Evolutionary conservation across 768 basidiomycete species (phyloP), one percentile per base, ranked within the genome.

Genomic region (Pholiota molesta): DNA sequence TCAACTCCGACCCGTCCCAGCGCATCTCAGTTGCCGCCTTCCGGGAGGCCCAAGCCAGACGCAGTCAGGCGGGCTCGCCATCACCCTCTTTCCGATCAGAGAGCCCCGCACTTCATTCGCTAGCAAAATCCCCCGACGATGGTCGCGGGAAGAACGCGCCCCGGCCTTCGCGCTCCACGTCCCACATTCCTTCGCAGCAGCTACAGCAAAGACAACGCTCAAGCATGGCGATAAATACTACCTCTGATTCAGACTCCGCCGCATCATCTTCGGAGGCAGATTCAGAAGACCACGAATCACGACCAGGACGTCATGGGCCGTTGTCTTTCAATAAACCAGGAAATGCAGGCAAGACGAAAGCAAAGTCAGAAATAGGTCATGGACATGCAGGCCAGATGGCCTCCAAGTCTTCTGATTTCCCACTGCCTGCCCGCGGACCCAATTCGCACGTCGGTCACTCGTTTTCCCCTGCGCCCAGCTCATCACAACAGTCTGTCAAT

Each of bases 1-100:
- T 79, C 62, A 81, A 83, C 17, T 88, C 88, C 3, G 88, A 90
- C 42, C 78, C 85, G 5, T 86, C 87, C 1, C 90, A 91, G 64
- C 83, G 90, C 57, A 92, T 93, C 26, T 89, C 89, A 8, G 87
- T 93, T 33, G 91, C 90, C 2, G 91, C 91, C 2, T 93, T 93
- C 70, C 84, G 89, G 57, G 91, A 92, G 77, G 89, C 84, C 19
- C 89, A 91, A 59, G 88, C 90, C 4, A 77, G 90, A 44, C 80
- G 87, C 52, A 87, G 86, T 65, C 73, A 79, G 28, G 80, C 88
- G 13, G 84, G 82, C 56, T 90, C 88, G 0, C 89, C 90, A 10
- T 79, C 74, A 0, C 83, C 87, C 31, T 83, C 78, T 37, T 78
- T 77, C 65, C 79, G 75, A 51, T 81, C 77, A 11, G 77, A 78